Evolutionary conservation across 345 rosid species (phyloP), one percentile per base, ranked within the genome.

Genomic region (Fremontodendron californicum): DNA sequence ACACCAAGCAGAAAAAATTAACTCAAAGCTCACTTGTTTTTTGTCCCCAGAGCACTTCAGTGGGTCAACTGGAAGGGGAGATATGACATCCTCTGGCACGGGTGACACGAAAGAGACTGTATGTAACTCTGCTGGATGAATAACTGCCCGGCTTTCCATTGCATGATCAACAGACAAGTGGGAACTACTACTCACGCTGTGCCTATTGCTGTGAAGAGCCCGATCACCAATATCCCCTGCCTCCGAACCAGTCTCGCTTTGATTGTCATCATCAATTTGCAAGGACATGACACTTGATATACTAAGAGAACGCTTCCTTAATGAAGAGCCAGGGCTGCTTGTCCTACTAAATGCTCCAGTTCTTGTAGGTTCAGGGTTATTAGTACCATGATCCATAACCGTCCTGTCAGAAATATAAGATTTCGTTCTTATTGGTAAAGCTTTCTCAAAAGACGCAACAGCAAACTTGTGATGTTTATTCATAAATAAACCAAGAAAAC

Each of bases 201-300:
- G 70, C 79, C 88, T 84, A 43, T 80, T 82, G 74, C 93, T 85
- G 29, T 77, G 83, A 77, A 91, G 90, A 33, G 87, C 93, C 40
- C 92, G 90, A 82, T 90, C 95, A 35, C 98, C 98, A 60, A 87
- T 87, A 85, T 94, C 98, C 40, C 96, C 98, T 1, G 94, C 97
- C 88, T 92, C 93, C 12, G 98, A 92, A 80, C 87, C 98, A 75
- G 66, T 80, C 87, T 87, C 90, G 46, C 86, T 87, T 76, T 87
- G 90, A 55, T 69, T 69, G 57, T 78, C 90, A 86, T 89, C 90
- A 82, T 83, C 85, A 13, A 73, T 40, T 6, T 80, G 71, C 52
- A 73, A 77, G 37, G 86, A 71, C 73, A 75, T 23, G 31, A 61
- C 75, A 33, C 86, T 79, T 49, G 91, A 82, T 77, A 88, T 77